Evolutionary conservation across 2,329 filamentous ascomycete genomes (phyloP), one percentile per base, ranked within the genome.

Genomic region (Clonostachys chloroleuca): DNA sequence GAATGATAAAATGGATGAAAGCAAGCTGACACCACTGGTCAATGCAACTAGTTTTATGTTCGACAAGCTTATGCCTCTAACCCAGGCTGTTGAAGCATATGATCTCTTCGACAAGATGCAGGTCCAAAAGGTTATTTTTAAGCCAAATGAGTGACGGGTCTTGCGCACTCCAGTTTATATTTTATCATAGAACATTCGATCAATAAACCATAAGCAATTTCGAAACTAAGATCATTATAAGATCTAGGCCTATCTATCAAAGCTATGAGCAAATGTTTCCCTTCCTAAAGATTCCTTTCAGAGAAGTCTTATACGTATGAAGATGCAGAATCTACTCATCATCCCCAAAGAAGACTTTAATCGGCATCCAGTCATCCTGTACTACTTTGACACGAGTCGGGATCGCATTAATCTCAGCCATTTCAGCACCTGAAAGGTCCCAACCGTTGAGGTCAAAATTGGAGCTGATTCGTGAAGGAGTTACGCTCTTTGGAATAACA

Each of bases 321-420:
- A 30, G 24, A 30, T 30, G 24, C 7, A 30, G 3, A 30, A 17
- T 13, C 58, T 81, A 91, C 72, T 92, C 87, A 59, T 91, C 86
- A 58, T 92, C 87, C 7, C 86, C 87, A 62, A 89, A 89, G 76
- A 94, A 94, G 36, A 92, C 86, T 75, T 84, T 86, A 50, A 87
- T 67, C 0, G 87, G 88, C 59, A 89, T 62, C 84, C 86, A 92
- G 33, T 61, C 68, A 62, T 92, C 89, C 35, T 77, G 78, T 60
- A 87, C 92, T 52, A 90, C 84, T 80, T 91, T 95, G 77, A 92
- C 92, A 44, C 89, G 81, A 51, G 88, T 85, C 59, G 78, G 74
- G 47, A 92, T 76, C 58, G 69, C 78, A 30, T 30, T 9, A 30
- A 30, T 30, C 24, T 30, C 24, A 10, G 24, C 24, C 24, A 30